Base-by-base conservation (phyloP, 2,329 filamentous ascomycete species). In the Fragosphaeria purpurea region DNA sequence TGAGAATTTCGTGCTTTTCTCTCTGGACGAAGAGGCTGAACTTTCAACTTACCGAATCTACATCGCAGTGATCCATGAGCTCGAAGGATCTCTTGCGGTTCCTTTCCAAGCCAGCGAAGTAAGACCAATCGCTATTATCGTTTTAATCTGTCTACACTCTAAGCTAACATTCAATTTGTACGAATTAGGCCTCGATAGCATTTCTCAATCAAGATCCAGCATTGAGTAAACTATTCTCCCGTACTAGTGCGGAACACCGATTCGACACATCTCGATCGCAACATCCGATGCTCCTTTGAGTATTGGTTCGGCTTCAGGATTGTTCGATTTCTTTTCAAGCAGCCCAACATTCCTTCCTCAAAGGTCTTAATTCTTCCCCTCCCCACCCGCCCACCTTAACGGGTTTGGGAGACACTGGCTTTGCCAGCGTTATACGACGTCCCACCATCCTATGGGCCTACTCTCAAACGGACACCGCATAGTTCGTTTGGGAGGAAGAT, bases 401-500 rank as follows among this genome's bases (percentile, higher is more conserved):
- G 84, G 82, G 77, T 79, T 73, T 72, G 69, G 63, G 72, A 75
- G 11, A 37, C 7, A 37, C 86, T 89, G 86, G 87, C 86, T 85
- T 79, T 80, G 86, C 88, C 86, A 91, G 85, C 86, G 79, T 78
- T 44, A 75, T 70, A 70, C 64, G 61, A 62, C 70, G 69, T 68
- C 71, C 74, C 73, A 75, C 77, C 74, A 70, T 79, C 76, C 79
- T 81, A 85, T 93, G 88, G 88, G 88, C 87, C 88, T 93, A 89
- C 88, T 93, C 87, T 90, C 87, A 86, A 82, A 79, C 88, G 86
- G 77, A 86, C 86, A 77, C 84, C 82, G 81, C 85, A 88, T 85
- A 80, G 85, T 90, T 90, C 88, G 87, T 91, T 88, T 94, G 88
- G 82, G 88, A 79, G 82, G 86, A 83, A 94, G 89, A 88, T 86